Percentiles rank a stretch among this genome's conserved stretches.
Conservation (phyloP, 495 filamentous ascomycete species). For the Neurospora sp. region DNA sequence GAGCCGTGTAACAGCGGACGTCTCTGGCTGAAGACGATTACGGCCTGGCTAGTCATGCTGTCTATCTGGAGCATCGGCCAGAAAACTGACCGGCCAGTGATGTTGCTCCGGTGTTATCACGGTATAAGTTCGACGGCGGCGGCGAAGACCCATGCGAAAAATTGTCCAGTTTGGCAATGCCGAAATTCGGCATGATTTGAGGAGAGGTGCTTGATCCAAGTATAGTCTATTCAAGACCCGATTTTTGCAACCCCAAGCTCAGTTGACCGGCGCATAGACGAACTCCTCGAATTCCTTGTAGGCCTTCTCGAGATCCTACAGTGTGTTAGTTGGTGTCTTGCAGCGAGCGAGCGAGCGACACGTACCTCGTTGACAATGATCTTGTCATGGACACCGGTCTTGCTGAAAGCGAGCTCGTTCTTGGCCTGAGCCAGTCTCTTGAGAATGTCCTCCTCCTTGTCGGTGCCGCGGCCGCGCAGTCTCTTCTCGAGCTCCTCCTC, state of each 20-base stretch:
- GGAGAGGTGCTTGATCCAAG: background rate
- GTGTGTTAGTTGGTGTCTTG: background rate
- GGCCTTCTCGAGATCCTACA: slow-evolving; percentile 62
- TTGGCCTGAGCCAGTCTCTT: slow-evolving; percentile 71
- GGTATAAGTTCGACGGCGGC: background rate
- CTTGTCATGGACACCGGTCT: slow-evolving; percentile 69
- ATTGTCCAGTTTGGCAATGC: background rate
- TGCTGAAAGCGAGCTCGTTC: slow-evolving; percentile 72
- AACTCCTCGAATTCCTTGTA: slow-evolving; percentile 69
- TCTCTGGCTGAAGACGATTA: background rate
- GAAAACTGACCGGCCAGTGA: background rate
- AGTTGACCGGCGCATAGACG: slow-evolving; percentile 29
- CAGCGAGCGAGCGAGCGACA: background rate
- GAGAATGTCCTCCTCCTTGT: slow-evolving; percentile 64
- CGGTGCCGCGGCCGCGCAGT: slow-evolving; percentile 73
- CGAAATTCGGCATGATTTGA: background rate
- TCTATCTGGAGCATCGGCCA: background rate
- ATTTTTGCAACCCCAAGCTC: background rate
- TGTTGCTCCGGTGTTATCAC: background rate
- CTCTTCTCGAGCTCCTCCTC: slow-evolving; percentile 65
- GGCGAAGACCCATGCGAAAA: background rate
- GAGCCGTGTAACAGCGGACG: background rate
- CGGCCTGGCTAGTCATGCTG: background rate
- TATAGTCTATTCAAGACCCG: slow-evolving; percentile 7
- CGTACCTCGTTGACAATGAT: slow-evolving; percentile 72